Base-by-base conservation (phyloP, 148 eudicot genomes). In the Vaccinium vitisidaea region DNA sequence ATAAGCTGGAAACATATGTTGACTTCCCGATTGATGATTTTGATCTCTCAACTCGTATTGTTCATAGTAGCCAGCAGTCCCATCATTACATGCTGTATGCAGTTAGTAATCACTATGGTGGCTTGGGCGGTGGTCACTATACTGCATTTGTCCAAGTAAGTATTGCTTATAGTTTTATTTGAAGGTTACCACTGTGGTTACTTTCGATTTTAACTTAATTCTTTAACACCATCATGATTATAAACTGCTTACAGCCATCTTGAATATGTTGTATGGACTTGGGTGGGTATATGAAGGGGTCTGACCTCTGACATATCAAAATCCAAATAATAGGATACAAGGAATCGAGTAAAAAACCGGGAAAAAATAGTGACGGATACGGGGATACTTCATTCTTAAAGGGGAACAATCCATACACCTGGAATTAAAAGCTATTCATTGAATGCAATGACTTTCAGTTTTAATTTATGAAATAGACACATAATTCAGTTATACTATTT, bases 111-210 rank as follows among this genome's bases (percentile, higher is more conserved):
- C 98, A 96, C 88, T 93, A 88, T 87, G 99, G 98, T 75, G 86
- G 97, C 86, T 84, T 93, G 91, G 92, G 94, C 69, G 90, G 97
- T 23, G 98, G 98, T 84, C 99, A 94, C 84, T 96, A 94, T 86
- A 92, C 98, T 75, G 98, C 98, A 80, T 70, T 91, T 86, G 92
- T 85, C 11, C 87, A 92, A 86, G 99, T 96, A 92, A 93, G 97
- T 90, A 46, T 36, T 32, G 23, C 46, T 71, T 13, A 13, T 69
- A 12, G 74, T 27, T 30, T 69, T 30, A 48, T 74, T 75, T 59
- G 25, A 14, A 67, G 63, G 48, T 36, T 39, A 7, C 52, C 48
- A 7, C 12, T 79, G 21, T 70, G 9, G 13, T 43, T 63, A 73
- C 70, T 54, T 80, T 25, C 27, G 71, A 30, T 11, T 74, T 27